A percentile compares a stretch with the other conserved stretches of the same genome.
Evolutionary conservation across 2,329 filamentous ascomycete species (phyloP).

Genomic region (Trichoderma lentiforme): DNA sequence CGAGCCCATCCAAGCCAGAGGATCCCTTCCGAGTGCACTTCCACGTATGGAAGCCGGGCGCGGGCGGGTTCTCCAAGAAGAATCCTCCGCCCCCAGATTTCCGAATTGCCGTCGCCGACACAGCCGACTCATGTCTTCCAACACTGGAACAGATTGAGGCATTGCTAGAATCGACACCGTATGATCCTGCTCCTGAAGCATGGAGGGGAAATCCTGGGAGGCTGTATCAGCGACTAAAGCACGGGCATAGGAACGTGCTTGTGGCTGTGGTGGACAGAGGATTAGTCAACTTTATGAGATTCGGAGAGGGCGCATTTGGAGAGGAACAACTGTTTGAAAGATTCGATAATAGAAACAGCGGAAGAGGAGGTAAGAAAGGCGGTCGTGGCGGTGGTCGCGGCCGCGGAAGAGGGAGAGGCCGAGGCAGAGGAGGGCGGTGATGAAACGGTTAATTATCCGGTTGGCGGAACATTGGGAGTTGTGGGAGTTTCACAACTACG

Average conservation of each 20-base stretch:
- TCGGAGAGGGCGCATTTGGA: constrained; percentile 77
- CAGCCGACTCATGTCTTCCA: constrained; percentile 67
- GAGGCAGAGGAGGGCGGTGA: constrained; percentile 26
- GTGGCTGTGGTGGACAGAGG: constrained; percentile 88
- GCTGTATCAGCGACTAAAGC: constrained; percentile 75
- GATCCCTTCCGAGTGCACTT: constrained; percentile 71
- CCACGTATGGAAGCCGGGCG: constrained; percentile 71
- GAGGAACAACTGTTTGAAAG: constrained; percentile 69
- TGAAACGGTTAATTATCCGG: constrained; percentile 11
- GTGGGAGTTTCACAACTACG: background rate
- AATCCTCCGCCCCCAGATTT: constrained; percentile 77
- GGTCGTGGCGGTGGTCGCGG: constrained; percentile 41
- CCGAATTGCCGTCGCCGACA: constrained; percentile 76
- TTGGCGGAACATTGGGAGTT: background rate
- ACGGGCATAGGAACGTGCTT: constrained; percentile 79
- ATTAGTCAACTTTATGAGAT: constrained; percentile 79
- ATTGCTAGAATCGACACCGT: constrained; percentile 71
- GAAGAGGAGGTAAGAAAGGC: constrained; percentile 41
- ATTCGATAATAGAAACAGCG: constrained; percentile 41
- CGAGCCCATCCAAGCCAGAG: constrained; percentile 27
- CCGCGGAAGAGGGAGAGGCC: constrained; percentile 30
- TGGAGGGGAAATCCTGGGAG: constrained; percentile 40
- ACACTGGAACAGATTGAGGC: constrained; percentile 67
- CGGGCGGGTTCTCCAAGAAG: constrained; percentile 70
- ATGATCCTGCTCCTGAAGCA: constrained; percentile 52